Percentiles rank a stretch among this genome's conserved stretches.
Evolutionary conservation across 2,329 filamentous ascomycete species (phyloP).

Genomic region (Exophiala viscosa): DNA sequence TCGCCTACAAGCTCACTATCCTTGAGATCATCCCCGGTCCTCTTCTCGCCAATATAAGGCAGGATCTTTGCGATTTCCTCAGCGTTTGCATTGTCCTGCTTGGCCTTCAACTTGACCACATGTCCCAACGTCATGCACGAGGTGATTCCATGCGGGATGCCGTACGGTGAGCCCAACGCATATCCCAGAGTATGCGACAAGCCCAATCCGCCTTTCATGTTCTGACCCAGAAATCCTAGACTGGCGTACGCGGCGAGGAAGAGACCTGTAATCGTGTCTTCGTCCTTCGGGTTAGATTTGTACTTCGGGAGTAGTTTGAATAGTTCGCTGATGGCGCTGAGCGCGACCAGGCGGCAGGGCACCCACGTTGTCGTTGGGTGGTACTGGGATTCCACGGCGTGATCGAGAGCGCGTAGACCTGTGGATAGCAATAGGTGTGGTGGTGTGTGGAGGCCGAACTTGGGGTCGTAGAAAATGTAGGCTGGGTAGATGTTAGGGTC

Average conservation of each 20-base stretch:
- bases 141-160: slow-evolving; percentile 56
- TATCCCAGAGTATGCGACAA: slow-evolving; percentile 49
- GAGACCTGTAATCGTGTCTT: slow-evolving; percentile 49
- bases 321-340: slow-evolving; percentile 46
- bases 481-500: slow-evolving; percentile 27
- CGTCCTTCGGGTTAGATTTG: slow-evolving; percentile 36
- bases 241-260: slow-evolving; percentile 52
- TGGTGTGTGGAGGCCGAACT: slow-evolving; percentile 51
- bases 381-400: slow-evolving; percentile 54
- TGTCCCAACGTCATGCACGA: slow-evolving; percentile 53
- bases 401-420: slow-evolving; percentile 53
- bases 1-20: slow-evolving; percentile 26
- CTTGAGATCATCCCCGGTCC: slow-evolving; percentile 25
- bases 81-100: slow-evolving; percentile 41
- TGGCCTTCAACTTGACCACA: slow-evolving; percentile 53
- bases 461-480: slow-evolving; percentile 46
- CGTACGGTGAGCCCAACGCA: slow-evolving; percentile 53
- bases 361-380: slow-evolving; percentile 51
- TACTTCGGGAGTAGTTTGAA: slow-evolving; percentile 49
- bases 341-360: slow-evolving; percentile 44
- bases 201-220: slow-evolving; percentile 50
- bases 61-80: slow-evolving; percentile 28
- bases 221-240: slow-evolving; percentile 49
- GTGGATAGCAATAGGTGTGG: slow-evolving; percentile 49
- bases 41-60: slow-evolving; percentile 25